Base-by-base conservation (phyloP, 257 asterid species). In the Cruciata laevipes region DNA sequence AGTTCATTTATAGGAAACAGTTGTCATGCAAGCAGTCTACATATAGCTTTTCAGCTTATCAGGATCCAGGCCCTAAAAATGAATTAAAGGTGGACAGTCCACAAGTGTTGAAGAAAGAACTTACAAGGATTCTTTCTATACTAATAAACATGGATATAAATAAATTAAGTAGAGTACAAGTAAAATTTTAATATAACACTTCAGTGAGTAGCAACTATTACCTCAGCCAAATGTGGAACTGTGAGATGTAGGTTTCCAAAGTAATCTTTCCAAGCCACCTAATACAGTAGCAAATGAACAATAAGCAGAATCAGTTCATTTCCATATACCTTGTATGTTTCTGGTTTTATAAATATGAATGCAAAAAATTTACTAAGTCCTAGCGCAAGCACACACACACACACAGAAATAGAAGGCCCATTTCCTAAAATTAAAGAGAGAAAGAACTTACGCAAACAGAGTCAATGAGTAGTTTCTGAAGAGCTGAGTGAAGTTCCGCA, bases 151-250 rank as follows among this genome's bases (percentile, higher is more conserved):
- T n/a, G 3, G 12, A 33, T 8, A 12, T 18, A 30, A 37, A 56
- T 10, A 56, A 33, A 9, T 21, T 35, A 33, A 9, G 11, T 18
- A 44, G 51, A 62, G 0, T n/a, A 18, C 4, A 61, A 33, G 32
- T 42, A 12, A 47, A 21, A 37, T 37, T 63, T 20, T 51, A 33
- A 62, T 0, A 11, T 65, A 32, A 37, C 49, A 44, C 23, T 14
- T 27, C 30, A 27, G 16, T 52, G 18, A 24, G 69, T 52, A 66
- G 38, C 7, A 25, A 25, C 75, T 85, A 18, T 30, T 35, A 86
- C 99, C 99, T 88, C 83, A 93, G 87, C 99, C 99, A 93, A 72
- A 93, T 93, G 83, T 93, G 99, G 75, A 93, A 93, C 90, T 93
- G 99, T 66, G 99, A 93, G 75, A 90, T 93, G 63, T 93, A 90